Evolutionary conservation across 2,329 filamentous ascomycete genomes (phyloP).

Genomic region (Talaromyces islandicus): DNA sequence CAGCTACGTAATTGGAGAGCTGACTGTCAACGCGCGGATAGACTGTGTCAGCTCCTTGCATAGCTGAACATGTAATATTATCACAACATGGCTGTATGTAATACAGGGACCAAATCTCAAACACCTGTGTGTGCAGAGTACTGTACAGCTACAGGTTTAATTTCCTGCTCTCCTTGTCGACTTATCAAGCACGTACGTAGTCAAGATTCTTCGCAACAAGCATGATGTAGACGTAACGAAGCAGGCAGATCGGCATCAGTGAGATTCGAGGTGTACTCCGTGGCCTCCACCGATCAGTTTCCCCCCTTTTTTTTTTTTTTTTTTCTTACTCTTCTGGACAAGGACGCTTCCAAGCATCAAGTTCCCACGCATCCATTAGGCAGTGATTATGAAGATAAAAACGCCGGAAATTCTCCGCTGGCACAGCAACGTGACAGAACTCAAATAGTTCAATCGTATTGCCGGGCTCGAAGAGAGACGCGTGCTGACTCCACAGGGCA

Average conservation of each 20-base stretch:
- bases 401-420: too few relatives aligned
- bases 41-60: neutral
- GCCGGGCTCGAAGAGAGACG: neutral
- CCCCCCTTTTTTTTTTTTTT: too few relatives aligned
- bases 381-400: too few relatives aligned
- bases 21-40: neutral
- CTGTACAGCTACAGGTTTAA: neutral
- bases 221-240: neutral
- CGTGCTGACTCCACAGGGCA: neutral
- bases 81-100: neutral
- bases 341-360: neutral
- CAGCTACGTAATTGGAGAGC: too few relatives aligned
- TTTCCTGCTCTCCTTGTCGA: neutral
- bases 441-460: too few relatives aligned
- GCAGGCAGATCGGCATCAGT: neutral
- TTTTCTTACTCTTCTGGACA: neutral
- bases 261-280: neutral
- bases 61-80: neutral
- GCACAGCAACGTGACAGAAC: too few relatives aligned
- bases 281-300: neutral
- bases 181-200: neutral
- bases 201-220: neutral
- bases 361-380: too few relatives aligned
- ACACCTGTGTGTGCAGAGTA: neutral
- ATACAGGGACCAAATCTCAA: neutral